Conservation (phyloP, 371 early-diverging fungal species). For the Actinomucor elegans region DNA sequence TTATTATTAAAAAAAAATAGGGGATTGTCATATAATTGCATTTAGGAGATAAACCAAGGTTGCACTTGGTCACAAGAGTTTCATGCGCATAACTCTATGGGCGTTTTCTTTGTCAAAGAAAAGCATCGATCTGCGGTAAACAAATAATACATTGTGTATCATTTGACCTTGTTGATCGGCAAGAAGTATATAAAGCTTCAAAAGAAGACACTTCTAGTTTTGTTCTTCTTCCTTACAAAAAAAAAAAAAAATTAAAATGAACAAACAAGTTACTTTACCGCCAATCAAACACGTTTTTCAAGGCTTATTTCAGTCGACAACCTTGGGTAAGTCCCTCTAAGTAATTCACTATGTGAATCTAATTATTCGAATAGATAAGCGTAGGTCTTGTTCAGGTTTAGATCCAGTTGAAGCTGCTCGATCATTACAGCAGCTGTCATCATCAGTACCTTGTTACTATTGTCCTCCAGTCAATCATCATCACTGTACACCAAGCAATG, state of each 20-base stretch:
- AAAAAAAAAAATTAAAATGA: slow-evolving; percentile 1
- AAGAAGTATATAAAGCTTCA: background rate
- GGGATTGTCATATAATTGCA: background rate
- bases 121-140: slow-evolving; percentile 12
- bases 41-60: background rate
- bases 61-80: no score
- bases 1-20: background rate
- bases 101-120: slow-evolving; percentile 4
- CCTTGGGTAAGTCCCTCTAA: background rate
- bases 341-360: no score
- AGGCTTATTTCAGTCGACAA: background rate
- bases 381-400: slow-evolving; percentile 1
- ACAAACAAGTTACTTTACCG: slow-evolving; percentile 19
- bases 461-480: background rate
- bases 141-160: slow-evolving; percentile 4
- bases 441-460: background rate
- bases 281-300: slow-evolving; percentile 21
- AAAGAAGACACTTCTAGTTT: background rate
- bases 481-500: background rate
- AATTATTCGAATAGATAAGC: no score
- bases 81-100: no score
- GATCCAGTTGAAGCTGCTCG: slow-evolving; percentile 2
- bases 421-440: slow-evolving; percentile 12
- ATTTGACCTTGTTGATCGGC: slow-evolving; percentile 20
- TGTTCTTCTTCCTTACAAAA: background rate